phyloP scores from a whole-genome alignment of 441 rosid genomes.

The California macrophylla region DNA sequence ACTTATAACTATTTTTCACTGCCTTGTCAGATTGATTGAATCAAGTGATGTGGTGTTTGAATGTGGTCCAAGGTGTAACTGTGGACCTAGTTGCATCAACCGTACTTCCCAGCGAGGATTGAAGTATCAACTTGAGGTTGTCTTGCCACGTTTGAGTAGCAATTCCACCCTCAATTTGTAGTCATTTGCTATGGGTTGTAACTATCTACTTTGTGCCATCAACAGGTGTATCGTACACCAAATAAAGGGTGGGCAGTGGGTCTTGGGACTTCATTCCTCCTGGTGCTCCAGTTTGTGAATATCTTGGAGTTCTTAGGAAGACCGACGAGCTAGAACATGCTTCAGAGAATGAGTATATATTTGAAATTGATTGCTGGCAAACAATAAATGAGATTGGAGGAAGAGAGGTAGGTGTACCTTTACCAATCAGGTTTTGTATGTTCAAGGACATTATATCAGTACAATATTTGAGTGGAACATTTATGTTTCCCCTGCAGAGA shows the following conservation, averaged over 20 bases:
- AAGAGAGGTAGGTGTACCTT: slow-evolving; percentile 36
- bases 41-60: slow-evolving; percentile 51
- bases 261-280: slow-evolving; percentile 50
- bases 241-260: slow-evolving; percentile 61
- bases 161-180: neutral
- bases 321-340: slow-evolving; percentile 33
- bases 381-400: slow-evolving; percentile 42
- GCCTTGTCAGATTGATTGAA: slow-evolving; percentile 33
- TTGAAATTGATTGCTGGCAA: slow-evolving; percentile 55
- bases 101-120: slow-evolving; percentile 42
- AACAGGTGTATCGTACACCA: slow-evolving; percentile 39
- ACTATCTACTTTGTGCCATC: slow-evolving; percentile 1
- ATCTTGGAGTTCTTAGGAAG: slow-evolving; percentile 37
- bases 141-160: neutral
- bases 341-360: slow-evolving; percentile 44
- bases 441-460: neutral
- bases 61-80: slow-evolving; percentile 55
- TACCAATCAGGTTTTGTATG: neutral
- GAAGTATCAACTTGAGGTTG: slow-evolving; percentile 44
- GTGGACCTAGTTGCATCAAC: slow-evolving; percentile 48
- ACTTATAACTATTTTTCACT: neutral
- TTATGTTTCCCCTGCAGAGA: neutral
- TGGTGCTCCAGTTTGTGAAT: slow-evolving; percentile 49
- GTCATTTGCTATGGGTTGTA: neutral
- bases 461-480: neutral